Percentiles rank a stretch among this genome's conserved stretches.
These are phyloP conservation scores for Apostasia ramifera DNA, from an alignment of 106 monocot species.

Conservation along the genomic window DNA sequence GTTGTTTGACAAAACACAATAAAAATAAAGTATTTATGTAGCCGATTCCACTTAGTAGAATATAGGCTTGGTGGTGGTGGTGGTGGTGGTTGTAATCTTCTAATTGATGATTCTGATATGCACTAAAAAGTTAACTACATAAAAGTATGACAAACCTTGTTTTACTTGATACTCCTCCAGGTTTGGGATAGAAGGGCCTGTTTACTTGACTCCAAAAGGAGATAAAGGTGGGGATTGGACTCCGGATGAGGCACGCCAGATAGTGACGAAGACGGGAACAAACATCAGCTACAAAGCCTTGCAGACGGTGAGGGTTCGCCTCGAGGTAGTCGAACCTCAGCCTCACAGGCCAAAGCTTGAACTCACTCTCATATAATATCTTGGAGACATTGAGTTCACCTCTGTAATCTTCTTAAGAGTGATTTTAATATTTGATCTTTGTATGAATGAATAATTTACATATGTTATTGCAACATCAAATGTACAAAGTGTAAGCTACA, in stretches of 20 bases:
- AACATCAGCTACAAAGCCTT: slow-evolving; percentile 36
- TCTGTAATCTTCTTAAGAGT: too few species aligned
- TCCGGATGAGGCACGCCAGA: slow-evolving; percentile 80
- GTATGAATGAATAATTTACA: too few species aligned
- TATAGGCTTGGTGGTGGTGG: too few species aligned
- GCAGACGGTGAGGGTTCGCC: slow-evolving; percentile 77
- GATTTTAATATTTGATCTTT: too few species aligned
- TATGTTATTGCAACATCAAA: too few species aligned
- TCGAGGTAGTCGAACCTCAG: slow-evolving; percentile 95
- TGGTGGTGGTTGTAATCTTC: not conserved
- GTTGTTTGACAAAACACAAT: too few species aligned
- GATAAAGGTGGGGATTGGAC: slow-evolving; percentile 75
- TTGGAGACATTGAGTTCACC: not conserved
- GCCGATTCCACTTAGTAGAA: too few species aligned
- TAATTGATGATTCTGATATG: too few species aligned
- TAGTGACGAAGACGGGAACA: slow-evolving; percentile 53
- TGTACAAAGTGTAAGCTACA: too few species aligned
- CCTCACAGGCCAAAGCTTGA: slow-evolving; percentile 92
- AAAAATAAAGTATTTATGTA: too few species aligned
- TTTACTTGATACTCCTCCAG: slow-evolving; percentile 17
- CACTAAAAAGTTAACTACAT: not conserved
- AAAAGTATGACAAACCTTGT: not conserved
- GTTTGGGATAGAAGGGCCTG: slow-evolving; percentile 97
- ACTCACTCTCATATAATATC: slow-evolving; percentile 47
- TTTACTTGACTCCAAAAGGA: slow-evolving; percentile 57